Base-by-base conservation (phyloP, 2,329 filamentous ascomycete genomes). In the Ilyonectria sp. region DNA sequence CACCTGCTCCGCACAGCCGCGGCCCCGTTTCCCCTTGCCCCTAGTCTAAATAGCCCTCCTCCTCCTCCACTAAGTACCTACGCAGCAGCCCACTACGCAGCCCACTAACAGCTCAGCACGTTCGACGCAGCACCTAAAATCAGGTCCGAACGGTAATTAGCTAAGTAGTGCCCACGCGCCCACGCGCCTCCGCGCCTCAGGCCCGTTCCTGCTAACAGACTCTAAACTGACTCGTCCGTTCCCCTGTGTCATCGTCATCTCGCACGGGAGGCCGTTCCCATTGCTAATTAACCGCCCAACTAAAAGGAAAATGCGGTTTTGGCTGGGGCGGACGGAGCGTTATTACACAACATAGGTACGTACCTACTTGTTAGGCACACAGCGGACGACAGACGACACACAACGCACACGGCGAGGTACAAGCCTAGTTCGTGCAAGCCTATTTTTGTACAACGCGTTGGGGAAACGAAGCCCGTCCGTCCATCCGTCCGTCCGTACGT, bases 191-290 rank as follows among this genome's bases (percentile, higher is more conserved):
- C 46, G 35, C 53, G 49, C 29, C 57, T 35, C 50, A 62, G 40
- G 50, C 50, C 50, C 29, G 31, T 37, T 37, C 50, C 19, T 46
- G 19, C 44, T 40, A 57, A 63, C 60, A 23, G 60, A 43, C 53
- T 63, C 53, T 50, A 63, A 63, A 57, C 60, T 63, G 60, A 63
- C 60, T 63, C 60, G 60, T 44, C 52, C 52, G 44, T 21, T 49
- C 33, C n/a, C 19, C 11, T 44, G 47, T 54, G 49, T 61, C 59
- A 44, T 55, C 60, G 33, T 56, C 60, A 47, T 56, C 52, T 55
- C 44, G 21, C 43, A 57, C 47, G 47, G 49, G 49, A 53, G 55
- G 55, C 59, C 49, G 59, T 52, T 23, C 23, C 23, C 23, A 23
- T 23, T 57, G 44, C 44, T 50, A 56, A 50, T 50, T 54, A 50